These are phyloP conservation scores for Corniculantispora saksenae DNA, from an alignment of 2,329 filamentous ascomycete genomes.

Conservation along the genomic window DNA sequence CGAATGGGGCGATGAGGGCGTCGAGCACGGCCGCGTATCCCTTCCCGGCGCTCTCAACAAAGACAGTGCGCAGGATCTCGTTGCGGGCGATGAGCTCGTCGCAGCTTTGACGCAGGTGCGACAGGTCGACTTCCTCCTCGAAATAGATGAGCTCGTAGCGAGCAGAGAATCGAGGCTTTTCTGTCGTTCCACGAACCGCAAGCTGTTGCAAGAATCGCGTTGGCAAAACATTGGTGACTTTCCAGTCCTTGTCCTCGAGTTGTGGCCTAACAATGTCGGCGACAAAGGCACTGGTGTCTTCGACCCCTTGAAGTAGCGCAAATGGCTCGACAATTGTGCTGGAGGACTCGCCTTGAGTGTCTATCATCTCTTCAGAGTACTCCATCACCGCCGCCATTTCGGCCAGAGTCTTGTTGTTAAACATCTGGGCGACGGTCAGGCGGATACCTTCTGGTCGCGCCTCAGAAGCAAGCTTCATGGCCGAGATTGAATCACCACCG, in stretches of 20 bases:
- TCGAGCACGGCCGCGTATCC: constrained; percentile 61
- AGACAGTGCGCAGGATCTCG: constrained; percentile 67
- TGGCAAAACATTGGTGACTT: constrained; percentile 58
- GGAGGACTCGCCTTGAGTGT: constrained; percentile 30
- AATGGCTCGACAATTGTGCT: constrained; percentile 42
- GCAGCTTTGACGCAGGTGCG: constrained; percentile 51
- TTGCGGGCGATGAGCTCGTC: constrained; percentile 59
- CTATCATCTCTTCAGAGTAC: constrained; percentile 25
- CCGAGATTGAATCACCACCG: constrained; percentile 60
- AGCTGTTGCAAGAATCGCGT: constrained; percentile 60
- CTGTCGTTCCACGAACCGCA: constrained; percentile 58
- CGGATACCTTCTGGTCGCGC: constrained; percentile 49
- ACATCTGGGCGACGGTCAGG: constrained; percentile 58
- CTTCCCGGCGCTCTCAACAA: constrained; percentile 50
- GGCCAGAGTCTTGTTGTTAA: constrained; percentile 47
- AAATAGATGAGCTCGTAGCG: constrained; percentile 68
- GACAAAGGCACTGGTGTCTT: constrained; percentile 45
- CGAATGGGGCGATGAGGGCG: constrained; percentile 52
- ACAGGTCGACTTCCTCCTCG: constrained; percentile 48
- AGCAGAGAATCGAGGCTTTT: constrained; percentile 60
- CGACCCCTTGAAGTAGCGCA: constrained; percentile 43
- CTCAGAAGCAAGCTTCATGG: constrained; percentile 62
- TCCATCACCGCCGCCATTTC: constrained; percentile 56
- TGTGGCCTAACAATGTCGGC: constrained; percentile 50
- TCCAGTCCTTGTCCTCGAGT: constrained; percentile 52